A percentile compares a stretch with the other conserved stretches of the same genome.
Evolutionary conservation across 129 eudicot species (phyloP).

Genomic region (Artemisia argyi): DNA sequence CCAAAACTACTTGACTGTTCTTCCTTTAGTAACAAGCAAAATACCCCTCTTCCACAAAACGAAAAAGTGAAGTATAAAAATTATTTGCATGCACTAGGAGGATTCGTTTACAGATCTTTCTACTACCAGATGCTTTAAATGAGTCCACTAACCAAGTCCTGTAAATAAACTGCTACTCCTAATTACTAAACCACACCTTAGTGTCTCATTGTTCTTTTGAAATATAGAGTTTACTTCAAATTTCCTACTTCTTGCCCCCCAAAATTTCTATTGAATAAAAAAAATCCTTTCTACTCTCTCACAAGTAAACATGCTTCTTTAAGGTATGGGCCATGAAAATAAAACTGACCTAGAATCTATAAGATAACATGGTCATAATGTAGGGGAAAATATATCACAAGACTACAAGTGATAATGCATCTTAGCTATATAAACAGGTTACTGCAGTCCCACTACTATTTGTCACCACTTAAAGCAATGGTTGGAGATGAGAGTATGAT

Average conservation of each 20-base stretch:
- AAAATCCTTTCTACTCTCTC: neutral
- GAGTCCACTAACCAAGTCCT: neutral
- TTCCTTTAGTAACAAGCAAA: no score
- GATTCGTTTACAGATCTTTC: no score
- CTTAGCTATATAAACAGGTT: neutral
- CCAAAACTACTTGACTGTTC: no score
- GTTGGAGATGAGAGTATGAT: neutral
- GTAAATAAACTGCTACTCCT: neutral
- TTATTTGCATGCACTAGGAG: no score
- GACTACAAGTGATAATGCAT: neutral
- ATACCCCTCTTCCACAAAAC: no score
- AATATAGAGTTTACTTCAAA: neutral
- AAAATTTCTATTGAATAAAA: no score
- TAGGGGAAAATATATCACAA: neutral
- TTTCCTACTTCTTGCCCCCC: neutral
- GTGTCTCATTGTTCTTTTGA: neutral
- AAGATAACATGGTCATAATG: neutral
- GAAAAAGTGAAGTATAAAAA: no score
- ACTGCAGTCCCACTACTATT: neutral
- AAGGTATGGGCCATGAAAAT: neutral
- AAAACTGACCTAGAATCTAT: neutral
- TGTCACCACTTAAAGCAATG: neutral
- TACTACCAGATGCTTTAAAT: no score
- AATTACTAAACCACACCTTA: neutral
- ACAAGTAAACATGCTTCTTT: neutral